Conservation (phyloP, 1,139 yeast genomes). For the Magnusiomyces fungicola region DNA sequence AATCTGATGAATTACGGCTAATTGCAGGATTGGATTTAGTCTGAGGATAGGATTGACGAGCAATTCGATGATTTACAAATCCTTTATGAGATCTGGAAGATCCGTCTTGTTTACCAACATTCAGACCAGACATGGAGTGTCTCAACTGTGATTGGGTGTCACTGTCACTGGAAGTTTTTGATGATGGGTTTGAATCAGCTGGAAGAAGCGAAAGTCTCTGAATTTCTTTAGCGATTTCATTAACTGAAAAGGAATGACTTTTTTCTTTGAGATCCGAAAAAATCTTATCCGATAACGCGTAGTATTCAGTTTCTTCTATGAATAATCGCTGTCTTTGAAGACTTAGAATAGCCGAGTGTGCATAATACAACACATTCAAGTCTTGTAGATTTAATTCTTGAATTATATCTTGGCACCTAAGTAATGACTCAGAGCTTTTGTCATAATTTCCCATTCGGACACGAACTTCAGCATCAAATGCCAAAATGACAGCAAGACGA, state of each 20-base stretch:
- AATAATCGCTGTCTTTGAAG: conserved; percentile 21
- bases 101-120: no score
- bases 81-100: no score
- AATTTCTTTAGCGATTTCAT: conserved; percentile 17
- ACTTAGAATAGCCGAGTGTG: conserved; percentile 23
- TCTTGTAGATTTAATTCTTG: conserved; percentile 19
- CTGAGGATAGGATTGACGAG: no score
- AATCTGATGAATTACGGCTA: no score
- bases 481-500: conserved; percentile 19
- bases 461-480: conserved; percentile 22
- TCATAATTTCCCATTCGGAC: conserved; percentile 21
- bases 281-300: conserved; percentile 22
- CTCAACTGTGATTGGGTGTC: no score
- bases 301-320: conserved; percentile 22
- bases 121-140: no score
- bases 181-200: neutral
- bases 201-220: conserved; percentile 11
- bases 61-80: no score
- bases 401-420: conserved; percentile 22
- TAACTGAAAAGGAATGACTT: conserved; percentile 15
- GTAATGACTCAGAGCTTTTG: conserved; percentile 19
- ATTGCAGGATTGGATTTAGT: no score
- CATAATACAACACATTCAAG: conserved; percentile 20
- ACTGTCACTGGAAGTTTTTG: no score
- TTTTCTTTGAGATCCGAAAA: conserved; percentile 16